phyloP scores from a whole-genome alignment of 768 basidiomycete species.

The Russula virescens region DNA sequence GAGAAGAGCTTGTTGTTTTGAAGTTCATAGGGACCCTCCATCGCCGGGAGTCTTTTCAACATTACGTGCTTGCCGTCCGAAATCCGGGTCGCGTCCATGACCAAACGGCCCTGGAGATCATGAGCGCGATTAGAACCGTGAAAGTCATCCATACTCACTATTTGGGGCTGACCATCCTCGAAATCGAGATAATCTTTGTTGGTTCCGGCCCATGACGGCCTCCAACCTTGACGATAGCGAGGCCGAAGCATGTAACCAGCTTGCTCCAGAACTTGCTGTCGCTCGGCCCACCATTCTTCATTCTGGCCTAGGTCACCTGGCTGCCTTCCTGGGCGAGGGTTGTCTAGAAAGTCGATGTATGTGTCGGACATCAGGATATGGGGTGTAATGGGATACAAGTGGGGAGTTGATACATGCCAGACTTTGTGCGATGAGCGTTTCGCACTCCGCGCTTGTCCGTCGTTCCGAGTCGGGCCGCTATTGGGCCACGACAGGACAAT shows the following conservation, averaged over 20 bases:
- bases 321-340: not conserved
- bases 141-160: not conserved
- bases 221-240: too few species aligned
- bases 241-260: too few species aligned
- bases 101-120: not conserved
- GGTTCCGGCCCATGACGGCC: too few species aligned
- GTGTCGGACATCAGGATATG: too few species aligned
- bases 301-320: not conserved
- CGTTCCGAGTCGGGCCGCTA: too few species aligned
- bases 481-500: too few species aligned
- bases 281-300: constrained; percentile 12
- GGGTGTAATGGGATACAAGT: too few species aligned
- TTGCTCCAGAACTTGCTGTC: too few species aligned
- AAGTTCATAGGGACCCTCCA: constrained; percentile 13
- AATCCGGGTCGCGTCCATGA: constrained; percentile 18
- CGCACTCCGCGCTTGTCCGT: too few species aligned
- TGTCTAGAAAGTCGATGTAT: not conserved
- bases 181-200: not conserved
- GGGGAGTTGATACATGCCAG: too few species aligned
- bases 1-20: constrained; percentile 13
- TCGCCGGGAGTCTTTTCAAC: constrained; percentile 5
- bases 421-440: too few species aligned
- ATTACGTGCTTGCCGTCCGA: constrained; percentile 11
- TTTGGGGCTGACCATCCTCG: constrained; percentile 16
- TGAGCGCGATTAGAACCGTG: too few species aligned